Percentiles rank a stretch among this genome's conserved stretches.
Conservation (phyloP, 2,329 filamentous ascomycete species). For the Xylaria sp. region DNA sequence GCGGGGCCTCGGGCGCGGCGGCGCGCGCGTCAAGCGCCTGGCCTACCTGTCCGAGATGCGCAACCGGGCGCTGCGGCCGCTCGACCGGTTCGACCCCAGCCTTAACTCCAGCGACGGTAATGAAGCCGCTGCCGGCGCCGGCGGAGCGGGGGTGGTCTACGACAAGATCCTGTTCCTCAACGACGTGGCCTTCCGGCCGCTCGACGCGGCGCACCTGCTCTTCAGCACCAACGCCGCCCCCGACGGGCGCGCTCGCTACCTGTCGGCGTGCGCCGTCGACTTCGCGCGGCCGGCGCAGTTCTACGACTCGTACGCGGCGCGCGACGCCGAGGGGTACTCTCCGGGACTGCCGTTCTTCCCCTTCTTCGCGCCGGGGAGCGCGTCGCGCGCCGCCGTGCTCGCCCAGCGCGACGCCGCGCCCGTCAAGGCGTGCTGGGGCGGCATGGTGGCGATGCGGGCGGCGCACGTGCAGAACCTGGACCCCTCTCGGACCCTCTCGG, state of each 20-base stretch:
- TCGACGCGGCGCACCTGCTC: conserved; percentile 59
- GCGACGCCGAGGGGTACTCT: conserved; percentile 66
- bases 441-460: conserved; percentile 71
- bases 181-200: conserved; percentile 59
- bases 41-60: conserved; percentile 73
- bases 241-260: conserved; percentile 59
- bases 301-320: conserved; percentile 75
- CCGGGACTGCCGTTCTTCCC: conserved; percentile 69
- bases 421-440: conserved; percentile 76
- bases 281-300: conserved; percentile 68
- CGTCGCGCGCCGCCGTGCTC: conserved; percentile 65
- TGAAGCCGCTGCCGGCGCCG: too few relatives aligned
- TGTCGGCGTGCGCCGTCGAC: conserved; percentile 72
- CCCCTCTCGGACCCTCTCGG: conserved; percentile 39
- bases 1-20: conserved; percentile 61
- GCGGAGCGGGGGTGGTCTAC: too few relatives aligned
- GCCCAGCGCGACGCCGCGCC: conserved; percentile 64
- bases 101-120: too few relatives aligned
- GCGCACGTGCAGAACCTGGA: conserved; percentile 55
- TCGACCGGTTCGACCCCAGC: conserved; percentile 50
- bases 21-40: conserved; percentile 69
- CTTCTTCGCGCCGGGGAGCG: conserved; percentile 59
- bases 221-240: conserved; percentile 61
- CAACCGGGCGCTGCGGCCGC: conserved; percentile 68
- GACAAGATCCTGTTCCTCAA: conserved; percentile 67